Conservation (phyloP, 1,284 basidiomycete species). For the Ceratobasidium theobromae region DNA sequence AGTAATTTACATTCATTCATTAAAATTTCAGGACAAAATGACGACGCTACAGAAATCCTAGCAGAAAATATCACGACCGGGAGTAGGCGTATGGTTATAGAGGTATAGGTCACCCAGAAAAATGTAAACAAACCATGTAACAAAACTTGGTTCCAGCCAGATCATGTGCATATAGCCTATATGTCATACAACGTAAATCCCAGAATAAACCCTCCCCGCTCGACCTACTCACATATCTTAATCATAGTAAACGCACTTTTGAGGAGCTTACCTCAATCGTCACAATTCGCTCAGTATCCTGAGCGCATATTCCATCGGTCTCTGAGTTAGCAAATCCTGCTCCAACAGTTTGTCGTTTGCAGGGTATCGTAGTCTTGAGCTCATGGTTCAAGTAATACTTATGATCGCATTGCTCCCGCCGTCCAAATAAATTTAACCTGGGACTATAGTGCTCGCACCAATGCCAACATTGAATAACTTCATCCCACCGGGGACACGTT, state of each 20-base stretch:
- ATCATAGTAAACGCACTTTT: neutral
- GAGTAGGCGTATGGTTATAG: too few relatives aligned
- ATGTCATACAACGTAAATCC: neutral
- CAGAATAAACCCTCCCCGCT: neutral
- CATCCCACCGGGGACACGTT: constrained; percentile 7
- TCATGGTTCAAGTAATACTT: constrained; percentile 10
- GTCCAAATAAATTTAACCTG: neutral
- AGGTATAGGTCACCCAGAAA: too few relatives aligned
- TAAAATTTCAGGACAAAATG: too few relatives aligned
- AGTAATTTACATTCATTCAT: neutral
- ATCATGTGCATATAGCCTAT: neutral
- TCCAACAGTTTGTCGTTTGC: constrained; percentile 18
- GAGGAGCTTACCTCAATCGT: constrained; percentile 6
- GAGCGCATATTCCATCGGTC: neutral
- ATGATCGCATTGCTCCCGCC: neutral
- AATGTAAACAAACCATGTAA: too few relatives aligned
- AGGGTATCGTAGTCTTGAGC: constrained; percentile 9
- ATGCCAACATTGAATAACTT: neutral
- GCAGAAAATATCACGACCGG: too few relatives aligned
- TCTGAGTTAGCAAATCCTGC: neutral
- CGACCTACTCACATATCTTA: neutral
- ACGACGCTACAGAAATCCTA: too few relatives aligned
- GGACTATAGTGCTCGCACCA: neutral
- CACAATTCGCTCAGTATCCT: constrained; percentile 14
- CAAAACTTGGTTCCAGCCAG: too few relatives aligned